Evolutionary conservation across 805 yeast genomes (phyloP).

Genomic region (Geotrichum ghanense): DNA sequence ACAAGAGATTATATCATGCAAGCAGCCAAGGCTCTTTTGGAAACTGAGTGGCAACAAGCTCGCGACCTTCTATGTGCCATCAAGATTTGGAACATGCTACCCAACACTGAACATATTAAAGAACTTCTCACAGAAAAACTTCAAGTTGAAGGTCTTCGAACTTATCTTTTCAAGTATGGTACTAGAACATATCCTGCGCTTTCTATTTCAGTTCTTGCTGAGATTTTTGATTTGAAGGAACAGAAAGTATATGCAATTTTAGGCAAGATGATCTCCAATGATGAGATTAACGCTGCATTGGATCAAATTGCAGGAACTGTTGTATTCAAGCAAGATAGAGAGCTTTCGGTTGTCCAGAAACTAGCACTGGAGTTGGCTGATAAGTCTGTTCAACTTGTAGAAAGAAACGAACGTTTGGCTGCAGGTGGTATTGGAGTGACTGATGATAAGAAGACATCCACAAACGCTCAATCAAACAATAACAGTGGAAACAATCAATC

Average conservation of each 20-base stretch:
- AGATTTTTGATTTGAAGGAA: constrained; percentile 52
- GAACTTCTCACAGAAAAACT: constrained; percentile 60
- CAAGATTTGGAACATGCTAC: constrained; percentile 77
- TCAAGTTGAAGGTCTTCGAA: constrained; percentile 83
- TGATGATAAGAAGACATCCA: constrained; percentile 7
- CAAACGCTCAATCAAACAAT: constrained; percentile 1
- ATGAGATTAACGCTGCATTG: constrained; percentile 66
- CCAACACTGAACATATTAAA: constrained; percentile 55
- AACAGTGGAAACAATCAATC: constrained; percentile 5
- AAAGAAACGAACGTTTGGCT: constrained; percentile 75
- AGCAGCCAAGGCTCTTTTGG: constrained; percentile 79
- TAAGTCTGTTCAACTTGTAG: constrained; percentile 64
- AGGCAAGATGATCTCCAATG: constrained; percentile 62
- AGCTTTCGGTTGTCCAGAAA: constrained; percentile 75
- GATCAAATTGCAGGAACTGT: constrained; percentile 55
- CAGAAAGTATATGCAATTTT: constrained; percentile 51
- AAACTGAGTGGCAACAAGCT: constrained; percentile 82
- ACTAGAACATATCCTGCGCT: constrained; percentile 55
- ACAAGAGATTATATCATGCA: constrained; percentile 87
- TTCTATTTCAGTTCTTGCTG: constrained; percentile 53
- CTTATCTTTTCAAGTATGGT: constrained; percentile 82
- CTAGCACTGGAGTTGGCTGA: constrained; percentile 78
- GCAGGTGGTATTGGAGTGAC: constrained; percentile 55
- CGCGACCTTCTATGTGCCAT: constrained; percentile 60
- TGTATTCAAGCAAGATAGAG: constrained; percentile 65